Evolutionary conservation across 176 grass and related monocot species (phyloP), one percentile per base, ranked within the genome.

Genomic region (Oryza punctata): DNA sequence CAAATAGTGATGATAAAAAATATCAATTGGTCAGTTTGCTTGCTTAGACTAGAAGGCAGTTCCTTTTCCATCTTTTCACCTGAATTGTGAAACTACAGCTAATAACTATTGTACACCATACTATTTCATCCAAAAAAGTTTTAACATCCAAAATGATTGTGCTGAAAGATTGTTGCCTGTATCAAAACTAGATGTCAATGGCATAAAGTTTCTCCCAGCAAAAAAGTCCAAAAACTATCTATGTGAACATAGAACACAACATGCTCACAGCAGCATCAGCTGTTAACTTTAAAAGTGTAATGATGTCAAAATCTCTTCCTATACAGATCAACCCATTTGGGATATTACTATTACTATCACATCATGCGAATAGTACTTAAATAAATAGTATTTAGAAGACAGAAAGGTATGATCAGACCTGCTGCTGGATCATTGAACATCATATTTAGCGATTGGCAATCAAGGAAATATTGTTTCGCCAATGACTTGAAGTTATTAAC

Each of bases 391-490:
- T 50, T 52, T 27, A 50, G 16, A 54, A 26, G 16, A 72, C 40
- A 26, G 10, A 74, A 49, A 30, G 4, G 43, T 44, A 50, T 29
- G 26, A 73, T 30, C 16, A 1, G 10, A 94, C 92, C 92, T 75
- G 76, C 41, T 65, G 86, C 64, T 52, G 70, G 50, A 82, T 89
- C 92, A 65, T 12, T 87, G 66, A 94, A 94, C 87, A 94, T 94
- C 33, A 89, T 81, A 94, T 89, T 91, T 40, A 94, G 73, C 0
- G 92, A 91, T 41, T 91, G 87, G 46, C 92, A 94, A 84, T 94
- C 92, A 16, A 85, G 71, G 72, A 94, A 94, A 87, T 91, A 94
- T 82, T 94, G 76, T 67, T 89, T 89, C 7, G 92, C 84, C 72
- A 91, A 65, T 70, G 87, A 89, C 63, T 89, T 91, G 57, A 94